Base-by-base conservation (phyloP, 306 rosid genomes). In the Fragaria iinumae region DNA sequence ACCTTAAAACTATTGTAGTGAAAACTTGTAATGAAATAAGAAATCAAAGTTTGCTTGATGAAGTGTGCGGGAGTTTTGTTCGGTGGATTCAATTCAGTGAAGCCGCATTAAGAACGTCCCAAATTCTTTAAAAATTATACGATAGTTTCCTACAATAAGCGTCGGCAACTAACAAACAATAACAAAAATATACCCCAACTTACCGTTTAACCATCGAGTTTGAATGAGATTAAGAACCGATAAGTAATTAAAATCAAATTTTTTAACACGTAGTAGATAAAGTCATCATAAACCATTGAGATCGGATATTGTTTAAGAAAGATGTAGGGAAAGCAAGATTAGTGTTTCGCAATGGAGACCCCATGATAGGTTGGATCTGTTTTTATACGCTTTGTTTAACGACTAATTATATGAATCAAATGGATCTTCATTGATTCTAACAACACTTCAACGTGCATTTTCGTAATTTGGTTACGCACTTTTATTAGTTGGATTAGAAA, bases 161-260 rank as follows among this genome's bases (percentile, higher is more conserved):
- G 0, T 38, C 0, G 7, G 1, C 0, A 0, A 38, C 7, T 38
- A 38, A 4, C 39, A 1, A 45, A 11, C 2, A 44, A 44, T 0
- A 1, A 2, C 32, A 45, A 11, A 11, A 10, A 45, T 4, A 9
- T 0, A 2, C 0, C 16, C 2, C 1, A 45, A 0, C 4, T 3
- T 9, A 45, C 0, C 0, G 2, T 11, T 45, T 1, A 11, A 10
- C 11, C 0, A 11, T 45, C 14, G 0, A 8, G 47, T 10, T 45
- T 2, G 11, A 48, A 48, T 48, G 53, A 48, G 20, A 0, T 48
- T 48, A 38, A 38, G 7, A 38, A 6, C 41, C 6, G 2, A 38
- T 38, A 38, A 38, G 5, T 4, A 5, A 29, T 1, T 29, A 29
- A n/a, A 56, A 14, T n/a, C 63, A 5, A 1, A 25, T 25, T 0